Evolutionary conservation across 169 alveolate genomes (phyloP).

Genomic region (Eimeria acervulina): DNA sequence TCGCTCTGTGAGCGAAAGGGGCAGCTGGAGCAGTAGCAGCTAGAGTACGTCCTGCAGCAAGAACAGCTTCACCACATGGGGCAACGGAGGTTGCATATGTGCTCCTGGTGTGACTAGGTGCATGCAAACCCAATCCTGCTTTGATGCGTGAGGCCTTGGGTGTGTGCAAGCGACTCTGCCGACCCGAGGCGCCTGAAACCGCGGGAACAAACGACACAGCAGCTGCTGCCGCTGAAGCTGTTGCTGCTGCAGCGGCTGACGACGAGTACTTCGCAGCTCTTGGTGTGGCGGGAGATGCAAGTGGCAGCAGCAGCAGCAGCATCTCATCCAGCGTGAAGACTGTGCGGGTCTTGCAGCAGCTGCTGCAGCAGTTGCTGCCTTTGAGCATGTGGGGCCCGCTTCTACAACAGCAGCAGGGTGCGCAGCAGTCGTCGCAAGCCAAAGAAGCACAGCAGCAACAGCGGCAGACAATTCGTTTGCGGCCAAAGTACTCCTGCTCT

Average conservation of each 20-base stretch:
- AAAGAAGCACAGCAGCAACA: neutral
- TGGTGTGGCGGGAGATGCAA: constrained; percentile 6
- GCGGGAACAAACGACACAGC: neutral
- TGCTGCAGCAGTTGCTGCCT: constrained; percentile 54
- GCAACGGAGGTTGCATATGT: neutral
- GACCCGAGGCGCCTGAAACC: constrained; percentile 8
- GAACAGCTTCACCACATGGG: neutral
- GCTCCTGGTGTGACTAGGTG: neutral
- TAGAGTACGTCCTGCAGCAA: neutral
- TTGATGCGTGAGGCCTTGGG: constrained; percentile 65
- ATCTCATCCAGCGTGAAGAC: constrained; percentile 33
- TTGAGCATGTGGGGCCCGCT: constrained; percentile 53
- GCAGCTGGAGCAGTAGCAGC: neutral
- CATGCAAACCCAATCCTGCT: constrained; percentile 41
- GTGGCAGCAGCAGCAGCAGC: neutral
- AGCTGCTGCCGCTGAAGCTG: constrained; percentile 35
- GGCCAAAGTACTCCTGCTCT: neutral
- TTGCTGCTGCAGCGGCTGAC: constrained; percentile 24
- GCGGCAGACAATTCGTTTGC: neutral
- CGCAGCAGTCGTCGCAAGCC: neutral
- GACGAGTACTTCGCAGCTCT: constrained; percentile 25
- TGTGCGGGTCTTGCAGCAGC: constrained; percentile 4
- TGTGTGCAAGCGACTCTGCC: constrained; percentile 48
- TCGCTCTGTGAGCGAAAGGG: neutral
- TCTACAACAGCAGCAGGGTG: neutral